Conservation (phyloP, 1,284 basidiomycete genomes). For the Phlebopus sp. region DNA sequence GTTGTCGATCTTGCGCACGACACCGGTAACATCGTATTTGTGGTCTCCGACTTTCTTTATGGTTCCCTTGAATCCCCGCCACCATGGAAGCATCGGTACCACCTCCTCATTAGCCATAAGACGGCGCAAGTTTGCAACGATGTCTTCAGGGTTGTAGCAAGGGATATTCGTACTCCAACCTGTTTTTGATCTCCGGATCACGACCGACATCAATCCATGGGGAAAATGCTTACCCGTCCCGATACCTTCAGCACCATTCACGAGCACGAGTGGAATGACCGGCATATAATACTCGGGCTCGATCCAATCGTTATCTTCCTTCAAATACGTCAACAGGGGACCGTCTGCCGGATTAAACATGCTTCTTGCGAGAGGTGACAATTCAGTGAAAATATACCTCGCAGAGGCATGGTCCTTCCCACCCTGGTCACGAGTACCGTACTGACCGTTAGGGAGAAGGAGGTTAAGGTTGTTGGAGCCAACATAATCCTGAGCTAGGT, state of each 20-base stretch:
- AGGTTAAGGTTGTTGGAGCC: slow-evolving; percentile 97
- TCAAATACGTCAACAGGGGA: slow-evolving; percentile 77
- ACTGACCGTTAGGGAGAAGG: slow-evolving; percentile 90
- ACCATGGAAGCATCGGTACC: slow-evolving; percentile 93
- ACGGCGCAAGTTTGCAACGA: slow-evolving; percentile 85
- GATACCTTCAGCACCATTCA: slow-evolving; percentile 98
- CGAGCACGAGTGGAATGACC: slow-evolving; percentile 81
- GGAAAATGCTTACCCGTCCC: slow-evolving; percentile 72
- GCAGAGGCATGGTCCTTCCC: slow-evolving; percentile 96
- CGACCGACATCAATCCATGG: slow-evolving; percentile 2
- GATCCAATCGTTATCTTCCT: slow-evolving; percentile 86
- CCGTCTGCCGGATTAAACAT: slow-evolving; percentile 89
- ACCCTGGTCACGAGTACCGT: slow-evolving; percentile 88
- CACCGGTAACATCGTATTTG: slow-evolving; percentile 85
- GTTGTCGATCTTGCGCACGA: slow-evolving; percentile 77
- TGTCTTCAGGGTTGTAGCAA: slow-evolving; percentile 90
- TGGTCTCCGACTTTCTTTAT: slow-evolving; percentile 81
- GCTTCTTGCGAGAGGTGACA: slow-evolving; percentile 74
- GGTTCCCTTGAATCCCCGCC: slow-evolving; percentile 90
- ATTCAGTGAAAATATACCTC: slow-evolving; percentile 94
- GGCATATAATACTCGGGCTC: slow-evolving; percentile 98
- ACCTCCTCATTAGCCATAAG: slow-evolving; percentile 87
- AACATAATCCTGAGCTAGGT: slow-evolving; percentile 91
- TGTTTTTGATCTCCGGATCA: slow-evolving; percentile 27
- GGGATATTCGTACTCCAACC: slow-evolving; percentile 97